Percentiles rank a stretch among this genome's conserved stretches.
These are phyloP conservation scores for Actinomucor elegans DNA, from an alignment of 371 early-diverging fungal genomes.

Conservation along the genomic window DNA sequence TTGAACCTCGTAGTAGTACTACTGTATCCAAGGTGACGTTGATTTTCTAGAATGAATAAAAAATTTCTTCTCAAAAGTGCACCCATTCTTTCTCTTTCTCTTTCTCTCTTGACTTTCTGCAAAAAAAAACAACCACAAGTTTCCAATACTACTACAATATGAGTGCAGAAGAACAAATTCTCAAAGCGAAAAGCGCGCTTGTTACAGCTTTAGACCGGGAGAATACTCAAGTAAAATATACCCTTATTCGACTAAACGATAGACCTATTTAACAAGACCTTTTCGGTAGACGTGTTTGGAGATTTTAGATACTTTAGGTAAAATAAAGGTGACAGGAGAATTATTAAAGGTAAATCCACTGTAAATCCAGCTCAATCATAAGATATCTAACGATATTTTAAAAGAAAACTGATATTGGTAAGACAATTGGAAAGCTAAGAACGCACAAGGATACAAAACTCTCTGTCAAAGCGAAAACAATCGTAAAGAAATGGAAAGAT, in stretches of 20 bases:
- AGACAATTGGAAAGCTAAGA: conserved; percentile 72
- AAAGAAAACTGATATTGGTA: conserved; percentile 78
- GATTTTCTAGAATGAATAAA: not conserved
- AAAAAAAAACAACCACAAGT: no score
- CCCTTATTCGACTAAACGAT: no score
- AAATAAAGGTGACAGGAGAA: conserved; percentile 26
- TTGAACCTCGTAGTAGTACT: no score
- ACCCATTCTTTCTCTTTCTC: not conserved
- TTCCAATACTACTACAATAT: conserved; percentile 7
- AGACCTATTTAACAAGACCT: not conserved
- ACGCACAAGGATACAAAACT: conserved; percentile 61
- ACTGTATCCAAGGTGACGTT: not conserved
- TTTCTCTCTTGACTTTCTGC: conserved; percentile 6
- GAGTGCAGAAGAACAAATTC: conserved; percentile 25
- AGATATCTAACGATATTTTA: not conserved
- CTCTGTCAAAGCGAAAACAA: conserved; percentile 60
- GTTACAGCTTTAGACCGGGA: conserved; percentile 19
- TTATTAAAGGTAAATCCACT: conserved; percentile 25
- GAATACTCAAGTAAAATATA: conserved; percentile 24
- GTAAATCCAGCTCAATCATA: no score
- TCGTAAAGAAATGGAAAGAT: conserved; percentile 83
- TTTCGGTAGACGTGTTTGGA: conserved; percentile 20
- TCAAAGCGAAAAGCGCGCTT: conserved; percentile 28
- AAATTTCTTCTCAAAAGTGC: not conserved
- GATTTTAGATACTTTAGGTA: conserved; percentile 20